Evolutionary conservation across 208 protist genomes (phyloP).

Genomic region (Leishmania braziliensis): DNA sequence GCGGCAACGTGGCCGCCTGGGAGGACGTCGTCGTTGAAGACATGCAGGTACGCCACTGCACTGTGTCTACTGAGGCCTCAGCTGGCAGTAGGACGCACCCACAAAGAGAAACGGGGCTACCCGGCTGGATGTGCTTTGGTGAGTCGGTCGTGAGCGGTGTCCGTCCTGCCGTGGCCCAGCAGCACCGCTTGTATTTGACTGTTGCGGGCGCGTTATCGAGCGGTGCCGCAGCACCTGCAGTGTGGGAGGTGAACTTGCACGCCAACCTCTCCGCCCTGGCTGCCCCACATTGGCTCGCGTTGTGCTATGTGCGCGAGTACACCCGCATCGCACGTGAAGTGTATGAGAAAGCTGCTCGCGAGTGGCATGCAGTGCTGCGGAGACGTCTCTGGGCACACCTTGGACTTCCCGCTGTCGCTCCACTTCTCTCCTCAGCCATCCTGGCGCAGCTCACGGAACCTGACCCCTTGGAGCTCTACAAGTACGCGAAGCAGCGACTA

Average conservation of each 20-base stretch:
- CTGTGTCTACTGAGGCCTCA: not conserved
- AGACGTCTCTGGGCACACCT: conserved; percentile 24
- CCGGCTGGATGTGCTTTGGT: not conserved
- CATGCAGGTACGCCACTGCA: conserved; percentile 23
- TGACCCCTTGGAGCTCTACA: conserved; percentile 20
- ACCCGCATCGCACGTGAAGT: conserved; percentile 38
- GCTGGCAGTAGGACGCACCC: not conserved
- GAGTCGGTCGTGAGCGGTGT: conserved; percentile 7
- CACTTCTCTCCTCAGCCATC: conserved; percentile 55
- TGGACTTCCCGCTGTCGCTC: conserved; percentile 42
- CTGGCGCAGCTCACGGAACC: conserved; percentile 58
- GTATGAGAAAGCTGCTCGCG: conserved; percentile 21
- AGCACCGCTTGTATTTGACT: conserved; percentile 20
- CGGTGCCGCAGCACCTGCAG: not conserved
- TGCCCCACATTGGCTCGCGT: conserved; percentile 25
- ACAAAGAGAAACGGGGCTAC: not conserved
- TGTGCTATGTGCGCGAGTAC: conserved; percentile 60
- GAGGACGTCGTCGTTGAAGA: conserved; percentile 10
- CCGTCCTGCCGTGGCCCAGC: conserved; percentile 9
- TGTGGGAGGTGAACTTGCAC: conserved; percentile 38
- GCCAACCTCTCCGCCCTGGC: conserved; percentile 30
- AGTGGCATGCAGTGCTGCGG: conserved; percentile 36
- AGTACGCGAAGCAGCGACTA: conserved; percentile 41
- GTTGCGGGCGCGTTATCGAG: not conserved
- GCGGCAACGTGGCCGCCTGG: conserved; percentile 9